Conservation (phyloP, 306 rosid species). For the Trichosanthes cucumerina region DNA sequence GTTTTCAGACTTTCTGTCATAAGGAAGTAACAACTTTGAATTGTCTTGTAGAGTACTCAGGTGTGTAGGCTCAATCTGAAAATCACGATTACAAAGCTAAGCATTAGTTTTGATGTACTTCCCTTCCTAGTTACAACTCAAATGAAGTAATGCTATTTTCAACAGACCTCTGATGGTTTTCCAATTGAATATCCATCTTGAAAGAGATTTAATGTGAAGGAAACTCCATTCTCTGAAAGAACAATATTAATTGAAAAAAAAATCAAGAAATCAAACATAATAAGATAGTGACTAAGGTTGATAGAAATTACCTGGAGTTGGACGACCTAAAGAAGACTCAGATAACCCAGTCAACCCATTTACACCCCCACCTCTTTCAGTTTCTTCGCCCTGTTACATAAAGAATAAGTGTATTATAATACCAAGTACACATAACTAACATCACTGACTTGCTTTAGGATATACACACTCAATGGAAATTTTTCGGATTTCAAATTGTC, state of each 20-base stretch:
- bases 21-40: conserved; percentile 76
- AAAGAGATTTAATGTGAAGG: conserved; percentile 71
- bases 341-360: conserved; percentile 1
- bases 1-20: conserved; percentile 80
- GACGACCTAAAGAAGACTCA: conserved; percentile 11
- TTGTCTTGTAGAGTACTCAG: conserved; percentile 41
- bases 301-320: conserved; percentile 23
- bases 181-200: conserved; percentile 83
- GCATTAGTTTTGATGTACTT: not conserved
- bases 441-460: not conserved
- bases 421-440: not conserved
- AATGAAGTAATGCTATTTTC: conserved; percentile 2
- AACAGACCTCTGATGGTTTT: conserved; percentile 78
- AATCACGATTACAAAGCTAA: conserved; percentile 18
- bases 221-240: conserved; percentile 58
- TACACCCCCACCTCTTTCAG: conserved; percentile 33
- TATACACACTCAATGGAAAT: not conserved
- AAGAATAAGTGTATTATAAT: not conserved
- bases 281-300: conserved; percentile 19
- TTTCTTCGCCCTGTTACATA: conserved; percentile 28
- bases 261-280: not conserved
- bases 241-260: not conserved
- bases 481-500: not conserved
- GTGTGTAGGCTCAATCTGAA: conserved; percentile 51
- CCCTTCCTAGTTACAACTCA: not conserved